phyloP scores from a whole-genome alignment of 208 protist species.

The Crithidia thermophila region DNA sequence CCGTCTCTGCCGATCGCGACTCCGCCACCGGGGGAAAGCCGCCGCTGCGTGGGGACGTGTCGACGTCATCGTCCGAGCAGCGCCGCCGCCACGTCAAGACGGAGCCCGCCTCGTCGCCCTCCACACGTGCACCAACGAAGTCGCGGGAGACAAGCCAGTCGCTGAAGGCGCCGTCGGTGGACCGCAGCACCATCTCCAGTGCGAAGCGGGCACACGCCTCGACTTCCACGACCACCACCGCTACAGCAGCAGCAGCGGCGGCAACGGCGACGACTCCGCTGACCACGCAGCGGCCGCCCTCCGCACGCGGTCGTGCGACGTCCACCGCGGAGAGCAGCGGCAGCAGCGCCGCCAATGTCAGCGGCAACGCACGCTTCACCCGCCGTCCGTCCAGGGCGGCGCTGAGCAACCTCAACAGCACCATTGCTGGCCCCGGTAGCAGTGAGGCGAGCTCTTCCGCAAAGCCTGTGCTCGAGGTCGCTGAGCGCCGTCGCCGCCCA shows the following conservation, averaged over 20 bases:
- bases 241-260: background rate
- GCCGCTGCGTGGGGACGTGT: background rate
- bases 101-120: background rate
- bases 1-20: no score
- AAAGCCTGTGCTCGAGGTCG: background rate
- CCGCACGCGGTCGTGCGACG: background rate
- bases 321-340: background rate
- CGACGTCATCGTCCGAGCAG: background rate
- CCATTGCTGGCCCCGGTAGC: no score
- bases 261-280: background rate
- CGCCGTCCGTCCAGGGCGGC: background rate
- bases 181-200: no score
- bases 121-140: background rate
- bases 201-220: background rate
- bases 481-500: slow-evolving; percentile 6
- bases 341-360: background rate
- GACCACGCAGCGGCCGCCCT: background rate
- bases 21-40: no score
- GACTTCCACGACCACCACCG: background rate
- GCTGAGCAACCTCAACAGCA: no score
- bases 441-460: background rate
- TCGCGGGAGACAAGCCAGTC: background rate
- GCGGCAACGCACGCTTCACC: background rate
- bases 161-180: background rate
- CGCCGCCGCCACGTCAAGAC: background rate